Evolutionary conservation across 176 grass and related monocot genomes (phyloP).

Genomic region (Oryza longistaminata): DNA sequence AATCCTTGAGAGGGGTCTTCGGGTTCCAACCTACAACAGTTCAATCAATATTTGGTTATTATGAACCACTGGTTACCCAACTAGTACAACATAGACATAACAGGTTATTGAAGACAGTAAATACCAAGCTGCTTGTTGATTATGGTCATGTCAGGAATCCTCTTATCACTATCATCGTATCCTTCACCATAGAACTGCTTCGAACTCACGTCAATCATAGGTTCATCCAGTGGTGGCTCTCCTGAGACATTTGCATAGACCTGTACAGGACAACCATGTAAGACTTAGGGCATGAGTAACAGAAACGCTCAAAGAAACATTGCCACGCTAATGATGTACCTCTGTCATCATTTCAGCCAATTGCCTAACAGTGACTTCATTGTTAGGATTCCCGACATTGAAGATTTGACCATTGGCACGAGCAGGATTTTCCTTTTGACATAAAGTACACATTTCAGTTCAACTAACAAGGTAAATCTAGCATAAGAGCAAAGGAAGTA

Average conservation of each 20-base stretch:
- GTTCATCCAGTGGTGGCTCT: constrained; percentile 66
- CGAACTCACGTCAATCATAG: constrained; percentile 78
- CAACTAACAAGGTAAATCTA: neutral
- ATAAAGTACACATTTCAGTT: constrained; percentile 7
- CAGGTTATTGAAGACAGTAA: neutral
- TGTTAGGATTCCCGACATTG: constrained; percentile 94
- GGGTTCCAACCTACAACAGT: constrained; percentile 89
- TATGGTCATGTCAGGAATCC: constrained; percentile 85
- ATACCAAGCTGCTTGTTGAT: constrained; percentile 96
- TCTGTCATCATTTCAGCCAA: constrained; percentile 91
- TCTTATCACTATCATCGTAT: constrained; percentile 93
- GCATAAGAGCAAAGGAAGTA: neutral
- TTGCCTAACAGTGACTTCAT: constrained; percentile 91
- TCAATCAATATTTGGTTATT: neutral
- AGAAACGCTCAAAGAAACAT: neutral
- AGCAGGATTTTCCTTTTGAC: constrained; percentile 74
- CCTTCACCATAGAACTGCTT: constrained; percentile 95
- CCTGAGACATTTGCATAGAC: constrained; percentile 82
- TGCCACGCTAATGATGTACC: constrained; percentile 17
- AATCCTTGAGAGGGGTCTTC: constrained; percentile 83
- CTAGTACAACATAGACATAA: neutral
- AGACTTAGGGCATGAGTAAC: neutral
- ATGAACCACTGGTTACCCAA: neutral
- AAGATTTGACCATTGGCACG: constrained; percentile 90
- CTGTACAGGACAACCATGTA: constrained; percentile 31